Base-by-base conservation (phyloP, 2,329 filamentous ascomycete species). In the Dactylonectria estremocensis region DNA sequence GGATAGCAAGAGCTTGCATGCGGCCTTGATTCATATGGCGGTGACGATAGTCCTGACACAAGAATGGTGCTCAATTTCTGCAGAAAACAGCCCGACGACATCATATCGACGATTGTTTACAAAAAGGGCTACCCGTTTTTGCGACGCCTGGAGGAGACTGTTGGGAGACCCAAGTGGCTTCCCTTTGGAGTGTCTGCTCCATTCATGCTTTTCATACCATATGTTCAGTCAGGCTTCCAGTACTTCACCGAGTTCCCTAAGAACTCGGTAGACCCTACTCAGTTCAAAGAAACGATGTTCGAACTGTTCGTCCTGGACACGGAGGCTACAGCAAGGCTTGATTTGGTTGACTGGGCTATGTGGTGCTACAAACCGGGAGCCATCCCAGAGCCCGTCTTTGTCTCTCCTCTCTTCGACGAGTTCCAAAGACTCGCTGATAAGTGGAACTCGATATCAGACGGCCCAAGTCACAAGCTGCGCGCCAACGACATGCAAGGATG, bases 1-100 rank as follows among this genome's bases (percentile, higher is more conserved):
- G 59, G 59, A 1, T 62, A 49, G 59, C 49, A 62, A 6, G 59
- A 62, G 18, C 49, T 62, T 5, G 13, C 35, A 5, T 40, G 16
- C 5, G 37, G 10, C 2, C 14, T 40, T 14, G 37, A 40, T 11
- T 40, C 37, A 16, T 40, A 40, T 14, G 37, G 37, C 16, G 37
- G 37, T 14, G 13, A 40, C 16, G 37, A 40, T 5, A 40, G 37
- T 35, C 31, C 10, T 14, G 13, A 40, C 37, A 40, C 37, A 16
- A 16, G 11, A 11, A 11, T 40, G 37, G 37, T 40, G 10, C 10
- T 40, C 5, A 5, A 40, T 6, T 40, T 40, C 13, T 5, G 13
- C 6, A 14, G 37, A 5, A 11, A 40, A 16, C 37, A 14, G 13
- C 37, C 37, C 16, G 37, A 40, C 13, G 37, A 40, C 16, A 14